Conservation (phyloP, 495 filamentous ascomycete genomes). For the Paragyromitra xinjiangensis region DNA sequence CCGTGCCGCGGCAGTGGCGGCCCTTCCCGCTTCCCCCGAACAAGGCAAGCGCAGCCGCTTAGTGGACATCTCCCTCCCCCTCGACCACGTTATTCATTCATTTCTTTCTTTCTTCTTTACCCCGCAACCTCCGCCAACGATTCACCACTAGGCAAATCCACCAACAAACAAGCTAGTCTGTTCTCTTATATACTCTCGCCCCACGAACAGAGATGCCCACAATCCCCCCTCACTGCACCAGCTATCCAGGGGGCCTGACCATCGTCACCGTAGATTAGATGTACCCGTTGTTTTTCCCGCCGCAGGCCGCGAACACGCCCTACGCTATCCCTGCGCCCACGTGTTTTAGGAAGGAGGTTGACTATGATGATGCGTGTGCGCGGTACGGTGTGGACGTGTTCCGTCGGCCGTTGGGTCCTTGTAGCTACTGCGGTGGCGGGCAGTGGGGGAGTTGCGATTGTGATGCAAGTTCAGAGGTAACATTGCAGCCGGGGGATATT, state of each 20-base stretch:
- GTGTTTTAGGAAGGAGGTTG: constrained; percentile 37
- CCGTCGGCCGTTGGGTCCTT: constrained; percentile 27
- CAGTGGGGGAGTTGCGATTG: constrained; percentile 14
- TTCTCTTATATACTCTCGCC: constrained; percentile 1
- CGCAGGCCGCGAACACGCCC: constrained; percentile 25
- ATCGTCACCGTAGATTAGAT: constrained; percentile 24
- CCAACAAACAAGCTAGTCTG: not conserved
- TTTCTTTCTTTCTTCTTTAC: not conserved
- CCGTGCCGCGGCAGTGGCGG: not conserved
- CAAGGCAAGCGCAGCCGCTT: constrained; percentile 15
- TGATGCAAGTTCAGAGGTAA: not conserved
- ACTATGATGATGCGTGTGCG: constrained; percentile 28
- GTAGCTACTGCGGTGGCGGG: constrained; percentile 17
- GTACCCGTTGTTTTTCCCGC: constrained; percentile 48
- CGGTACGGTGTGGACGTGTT: constrained; percentile 38
- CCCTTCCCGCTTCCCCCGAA: constrained; percentile 6
- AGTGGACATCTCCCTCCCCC: not conserved
- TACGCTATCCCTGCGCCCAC: constrained; percentile 30
- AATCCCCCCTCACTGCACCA: constrained; percentile 31
- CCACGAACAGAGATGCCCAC: constrained; percentile 37
- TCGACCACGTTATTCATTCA: not conserved
- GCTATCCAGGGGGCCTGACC: constrained; percentile 22
- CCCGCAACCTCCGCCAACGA: not conserved
- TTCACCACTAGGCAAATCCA: not conserved
- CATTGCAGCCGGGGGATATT: constrained; percentile 32